phyloP scores from a whole-genome alignment of 352 stramenopile genomes.

The Phytophthora pseudosyringae region DNA sequence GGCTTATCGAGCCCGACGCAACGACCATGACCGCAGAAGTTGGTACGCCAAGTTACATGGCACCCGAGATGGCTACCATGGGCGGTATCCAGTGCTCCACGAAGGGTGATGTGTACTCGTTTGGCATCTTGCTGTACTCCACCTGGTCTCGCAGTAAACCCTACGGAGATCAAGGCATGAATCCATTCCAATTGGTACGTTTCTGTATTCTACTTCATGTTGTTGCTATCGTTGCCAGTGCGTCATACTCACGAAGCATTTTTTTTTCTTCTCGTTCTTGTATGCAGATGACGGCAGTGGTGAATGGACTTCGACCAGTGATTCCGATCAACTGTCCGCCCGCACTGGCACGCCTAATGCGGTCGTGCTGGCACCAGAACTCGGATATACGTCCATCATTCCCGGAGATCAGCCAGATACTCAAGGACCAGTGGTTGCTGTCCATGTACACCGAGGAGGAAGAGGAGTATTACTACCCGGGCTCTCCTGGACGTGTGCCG shows the following conservation, averaged over 20 bases:
- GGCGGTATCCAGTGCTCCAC: constrained; percentile 87
- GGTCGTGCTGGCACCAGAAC: constrained; percentile 83
- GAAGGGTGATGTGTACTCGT: constrained; percentile 89
- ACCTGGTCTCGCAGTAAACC: constrained; percentile 89
- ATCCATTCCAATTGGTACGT: constrained; percentile 87
- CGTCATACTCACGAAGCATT: constrained; percentile 9
- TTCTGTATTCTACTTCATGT: neutral
- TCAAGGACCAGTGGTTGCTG: constrained; percentile 82
- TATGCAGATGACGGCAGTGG: constrained; percentile 83
- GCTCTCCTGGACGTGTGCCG: constrained; percentile 19
- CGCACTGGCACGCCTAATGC: constrained; percentile 79
- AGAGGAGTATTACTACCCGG: constrained; percentile 57
- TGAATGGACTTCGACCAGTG: constrained; percentile 84
- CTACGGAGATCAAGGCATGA: constrained; percentile 91
- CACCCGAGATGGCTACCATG: constrained; percentile 92
- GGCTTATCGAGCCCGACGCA: constrained; percentile 84
- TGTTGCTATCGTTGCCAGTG: neutral
- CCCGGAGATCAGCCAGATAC: constrained; percentile 76
- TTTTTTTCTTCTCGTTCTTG: constrained; percentile 9
- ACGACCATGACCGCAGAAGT: constrained; percentile 90
- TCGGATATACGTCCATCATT: constrained; percentile 75
- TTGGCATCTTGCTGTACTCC: constrained; percentile 87
- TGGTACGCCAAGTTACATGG: constrained; percentile 91
- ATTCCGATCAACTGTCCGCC: constrained; percentile 86
- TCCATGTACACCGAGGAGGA: constrained; percentile 58